Conservation (phyloP, 2,329 filamentous ascomycete genomes). For the Beauveria bassiana region DNA sequence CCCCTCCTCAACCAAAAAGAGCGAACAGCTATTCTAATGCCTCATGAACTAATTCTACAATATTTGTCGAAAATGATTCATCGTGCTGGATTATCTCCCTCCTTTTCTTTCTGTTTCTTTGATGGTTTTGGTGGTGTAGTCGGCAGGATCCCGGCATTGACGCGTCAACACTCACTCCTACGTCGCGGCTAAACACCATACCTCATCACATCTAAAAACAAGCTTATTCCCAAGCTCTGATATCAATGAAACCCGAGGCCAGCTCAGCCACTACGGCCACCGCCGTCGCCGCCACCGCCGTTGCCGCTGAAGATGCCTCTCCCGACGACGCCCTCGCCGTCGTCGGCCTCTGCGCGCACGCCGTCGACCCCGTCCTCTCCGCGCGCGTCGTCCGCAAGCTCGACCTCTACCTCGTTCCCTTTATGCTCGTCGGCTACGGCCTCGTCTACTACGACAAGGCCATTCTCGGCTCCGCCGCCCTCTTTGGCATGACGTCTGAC, state of each 20-base stretch:
- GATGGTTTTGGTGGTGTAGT: too few relatives aligned
- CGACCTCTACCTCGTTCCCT: constrained; percentile 58
- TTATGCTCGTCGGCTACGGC: constrained; percentile 51
- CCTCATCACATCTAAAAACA: too few relatives aligned
- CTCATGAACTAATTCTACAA: not conserved
- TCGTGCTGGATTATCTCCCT: too few relatives aligned
- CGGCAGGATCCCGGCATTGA: too few relatives aligned
- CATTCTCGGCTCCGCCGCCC: constrained; percentile 62
- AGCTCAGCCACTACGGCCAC: not conserved
- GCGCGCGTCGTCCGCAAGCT: constrained; percentile 57
- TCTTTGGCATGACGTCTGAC: constrained; percentile 71
- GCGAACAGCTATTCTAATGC: not conserved
- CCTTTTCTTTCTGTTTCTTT: too few relatives aligned
- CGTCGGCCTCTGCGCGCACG: constrained; percentile 48
- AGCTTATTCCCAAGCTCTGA: too few relatives aligned
- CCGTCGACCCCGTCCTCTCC: constrained; percentile 46
- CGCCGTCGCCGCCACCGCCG: not conserved
- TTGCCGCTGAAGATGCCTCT: not conserved
- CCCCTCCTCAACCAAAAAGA: not conserved
- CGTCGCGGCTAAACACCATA: too few relatives aligned
- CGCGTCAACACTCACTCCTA: too few relatives aligned
- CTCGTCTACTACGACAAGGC: constrained; percentile 48
- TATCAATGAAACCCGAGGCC: not conserved
- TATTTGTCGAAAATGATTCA: not conserved
- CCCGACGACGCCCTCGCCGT: constrained; percentile 48